Percentiles rank a stretch among this genome's conserved stretches.
Evolutionary conservation across 1,284 basidiomycete genomes (phyloP).

Genomic region (Moniliella sp.): DNA sequence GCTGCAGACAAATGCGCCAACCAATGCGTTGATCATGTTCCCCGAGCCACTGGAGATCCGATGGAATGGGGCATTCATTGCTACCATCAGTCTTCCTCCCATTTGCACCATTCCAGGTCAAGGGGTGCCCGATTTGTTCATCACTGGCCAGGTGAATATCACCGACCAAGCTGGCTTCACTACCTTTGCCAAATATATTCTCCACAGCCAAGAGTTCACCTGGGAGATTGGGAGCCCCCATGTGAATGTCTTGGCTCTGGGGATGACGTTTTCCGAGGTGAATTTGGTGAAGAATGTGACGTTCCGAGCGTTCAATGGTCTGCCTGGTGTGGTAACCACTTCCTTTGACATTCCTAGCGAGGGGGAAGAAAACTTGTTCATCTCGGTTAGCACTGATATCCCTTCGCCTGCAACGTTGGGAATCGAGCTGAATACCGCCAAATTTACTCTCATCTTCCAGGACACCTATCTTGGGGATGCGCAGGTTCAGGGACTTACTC

Average conservation of each 20-base stretch:
- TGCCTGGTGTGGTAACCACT: slow-evolving; percentile 44
- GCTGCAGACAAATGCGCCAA: slow-evolving; percentile 32
- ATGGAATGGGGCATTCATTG: slow-evolving; percentile 51
- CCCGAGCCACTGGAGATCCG: slow-evolving; percentile 39
- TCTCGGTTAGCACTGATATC: slow-evolving; percentile 47
- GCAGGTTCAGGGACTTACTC: slow-evolving; percentile 37
- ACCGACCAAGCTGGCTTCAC: slow-evolving; percentile 40
- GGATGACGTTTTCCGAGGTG: slow-evolving; percentile 50
- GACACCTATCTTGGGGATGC: slow-evolving; percentile 37
- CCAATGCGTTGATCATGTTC: slow-evolving; percentile 38
- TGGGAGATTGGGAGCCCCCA: slow-evolving; percentile 50
- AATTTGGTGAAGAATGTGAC: slow-evolving; percentile 45
- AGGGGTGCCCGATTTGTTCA: slow-evolving; percentile 47
- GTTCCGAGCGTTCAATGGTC: slow-evolving; percentile 50
- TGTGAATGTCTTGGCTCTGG: slow-evolving; percentile 47
- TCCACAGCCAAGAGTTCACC: slow-evolving; percentile 47
- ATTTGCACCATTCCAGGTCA: slow-evolving; percentile 49
- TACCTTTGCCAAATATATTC: slow-evolving; percentile 45
- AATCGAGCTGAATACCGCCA: slow-evolving; percentile 50
- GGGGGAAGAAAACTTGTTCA: slow-evolving; percentile 48
- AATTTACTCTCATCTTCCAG: slow-evolving; percentile 42
- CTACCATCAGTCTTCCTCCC: slow-evolving; percentile 44
- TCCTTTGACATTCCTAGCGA: slow-evolving; percentile 45
- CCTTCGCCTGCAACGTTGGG: slow-evolving; percentile 50
- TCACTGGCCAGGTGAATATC: slow-evolving; percentile 33